These are phyloP conservation scores for Talaromyces marneffei DNA, from an alignment of 2,329 filamentous ascomycete genomes.

Conservation along the genomic window DNA sequence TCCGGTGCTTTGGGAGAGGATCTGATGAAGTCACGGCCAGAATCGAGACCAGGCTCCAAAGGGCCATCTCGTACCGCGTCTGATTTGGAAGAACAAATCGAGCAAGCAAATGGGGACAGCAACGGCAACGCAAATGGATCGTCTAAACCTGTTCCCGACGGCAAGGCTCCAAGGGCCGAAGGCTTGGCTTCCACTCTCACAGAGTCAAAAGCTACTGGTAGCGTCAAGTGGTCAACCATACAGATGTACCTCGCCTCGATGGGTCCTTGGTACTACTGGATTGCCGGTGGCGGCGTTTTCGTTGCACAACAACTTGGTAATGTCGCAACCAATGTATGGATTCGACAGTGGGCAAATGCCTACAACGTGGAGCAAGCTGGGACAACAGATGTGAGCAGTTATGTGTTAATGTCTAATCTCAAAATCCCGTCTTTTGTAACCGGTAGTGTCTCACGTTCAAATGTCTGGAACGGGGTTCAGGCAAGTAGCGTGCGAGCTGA, in stretches of 20 bases:
- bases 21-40: constrained; percentile 65
- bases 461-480: constrained; percentile 26
- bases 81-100: constrained; percentile 60
- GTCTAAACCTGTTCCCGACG: constrained; percentile 26
- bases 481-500: constrained; percentile 20
- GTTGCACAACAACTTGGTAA: constrained; percentile 75
- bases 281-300: constrained; percentile 68
- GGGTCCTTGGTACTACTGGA: constrained; percentile 97
- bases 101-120: constrained; percentile 43
- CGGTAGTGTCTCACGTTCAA: constrained; percentile 31
- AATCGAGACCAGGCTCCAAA: constrained; percentile 64
- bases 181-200: constrained; percentile 43
- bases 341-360: constrained; percentile 88
- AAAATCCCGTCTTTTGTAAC: constrained; percentile 34
- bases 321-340: constrained; percentile 89
- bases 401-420: constrained; percentile 35
- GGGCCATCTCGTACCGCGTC: constrained; percentile 74
- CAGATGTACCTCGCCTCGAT: constrained; percentile 79
- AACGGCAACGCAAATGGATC: constrained; percentile 45
- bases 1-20: constrained; percentile 90
- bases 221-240: constrained; percentile 83
- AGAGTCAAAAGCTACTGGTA: constrained; percentile 76
- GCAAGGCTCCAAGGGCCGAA: constrained; percentile 42
- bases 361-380: constrained; percentile 53
- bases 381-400: constrained; percentile 33